Percentiles rank a stretch among this genome's conserved stretches.
Conservation (phyloP, 768 basidiomycete species). For the Leucocoprinus sp. region DNA sequence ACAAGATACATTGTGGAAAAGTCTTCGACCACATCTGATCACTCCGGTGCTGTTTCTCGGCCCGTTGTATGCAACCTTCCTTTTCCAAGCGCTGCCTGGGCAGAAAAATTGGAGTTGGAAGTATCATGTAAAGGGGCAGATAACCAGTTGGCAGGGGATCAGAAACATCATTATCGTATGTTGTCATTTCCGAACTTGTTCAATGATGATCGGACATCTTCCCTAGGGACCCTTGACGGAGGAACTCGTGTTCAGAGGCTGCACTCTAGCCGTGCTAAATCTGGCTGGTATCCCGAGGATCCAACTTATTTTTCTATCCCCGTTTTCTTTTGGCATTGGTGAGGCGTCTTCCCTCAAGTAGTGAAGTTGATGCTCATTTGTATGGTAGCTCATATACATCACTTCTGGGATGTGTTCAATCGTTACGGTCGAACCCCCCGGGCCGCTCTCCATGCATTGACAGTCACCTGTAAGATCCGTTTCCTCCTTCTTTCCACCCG, state of each 20-base stretch:
- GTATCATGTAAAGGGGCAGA: conserved; percentile 27
- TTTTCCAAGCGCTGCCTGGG: conserved; percentile 43
- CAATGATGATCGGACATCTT: not conserved
- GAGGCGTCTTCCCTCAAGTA: conserved; percentile 18
- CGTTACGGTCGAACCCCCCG: conserved; percentile 55
- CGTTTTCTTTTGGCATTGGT: conserved; percentile 87
- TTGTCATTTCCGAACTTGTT: not conserved
- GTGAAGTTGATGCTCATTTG: not conserved
- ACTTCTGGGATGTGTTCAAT: conserved; percentile 81
- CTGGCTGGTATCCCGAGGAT: conserved; percentile 48
- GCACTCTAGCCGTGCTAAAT: conserved; percentile 66
- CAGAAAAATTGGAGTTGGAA: conserved; percentile 42
- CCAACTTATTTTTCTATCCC: conserved; percentile 71
- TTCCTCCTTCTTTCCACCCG: not conserved
- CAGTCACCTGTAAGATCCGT: conserved; percentile 43
- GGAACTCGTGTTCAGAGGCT: conserved; percentile 86
- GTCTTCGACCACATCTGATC: conserved; percentile 47
- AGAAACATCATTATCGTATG: conserved; percentile 58
- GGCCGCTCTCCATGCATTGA: conserved; percentile 58
- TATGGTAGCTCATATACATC: conserved; percentile 80
- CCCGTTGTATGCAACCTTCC: conserved; percentile 54
- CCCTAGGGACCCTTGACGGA: conserved; percentile 86
- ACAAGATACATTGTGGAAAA: not conserved
- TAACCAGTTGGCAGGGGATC: conserved; percentile 48
- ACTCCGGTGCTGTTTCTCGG: conserved; percentile 72